Evolutionary conservation across 257 asterid genomes (phyloP).

Genomic region (Nicotiana noctiflora): DNA sequence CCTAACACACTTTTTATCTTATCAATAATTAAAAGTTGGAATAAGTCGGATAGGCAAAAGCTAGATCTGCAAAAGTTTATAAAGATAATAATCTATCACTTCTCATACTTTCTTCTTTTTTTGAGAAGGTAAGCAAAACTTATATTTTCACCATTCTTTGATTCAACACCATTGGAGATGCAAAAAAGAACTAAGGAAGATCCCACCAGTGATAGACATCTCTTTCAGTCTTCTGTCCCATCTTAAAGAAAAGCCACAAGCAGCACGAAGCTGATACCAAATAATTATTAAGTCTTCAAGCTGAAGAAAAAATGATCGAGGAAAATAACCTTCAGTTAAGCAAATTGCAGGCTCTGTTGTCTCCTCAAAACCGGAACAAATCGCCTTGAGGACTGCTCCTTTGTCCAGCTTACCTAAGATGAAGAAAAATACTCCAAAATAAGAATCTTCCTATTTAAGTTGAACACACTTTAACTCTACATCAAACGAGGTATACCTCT

Average conservation of each 20-base stretch:
- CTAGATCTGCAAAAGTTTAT: background rate
- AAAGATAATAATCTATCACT: background rate
- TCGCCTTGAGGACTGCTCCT: slow-evolving; percentile 60
- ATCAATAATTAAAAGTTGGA: background rate
- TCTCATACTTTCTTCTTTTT: background rate
- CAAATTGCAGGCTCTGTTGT: slow-evolving; percentile 63
- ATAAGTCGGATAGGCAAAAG: background rate
- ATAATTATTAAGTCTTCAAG: background rate
- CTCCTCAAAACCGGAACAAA: slow-evolving; percentile 63
- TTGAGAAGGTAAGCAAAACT: background rate
- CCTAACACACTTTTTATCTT: background rate
- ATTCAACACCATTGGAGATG: background rate
- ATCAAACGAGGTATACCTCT: slow-evolving; percentile 31
- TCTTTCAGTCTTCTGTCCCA: background rate
- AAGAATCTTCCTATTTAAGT: background rate
- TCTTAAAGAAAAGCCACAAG: background rate
- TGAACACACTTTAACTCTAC: background rate
- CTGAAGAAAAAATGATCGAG: background rate
- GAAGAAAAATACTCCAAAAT: background rate
- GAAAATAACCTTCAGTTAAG: slow-evolving; percentile 34
- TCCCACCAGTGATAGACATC: background rate
- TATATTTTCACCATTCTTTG: background rate
- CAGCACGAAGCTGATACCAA: background rate
- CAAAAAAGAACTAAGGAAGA: background rate
- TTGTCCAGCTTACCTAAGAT: slow-evolving; percentile 50